Evolutionary conservation across 768 basidiomycete genomes (phyloP), one percentile per base, ranked within the genome.

Genomic region (Boletus vinaceobasis): DNA sequence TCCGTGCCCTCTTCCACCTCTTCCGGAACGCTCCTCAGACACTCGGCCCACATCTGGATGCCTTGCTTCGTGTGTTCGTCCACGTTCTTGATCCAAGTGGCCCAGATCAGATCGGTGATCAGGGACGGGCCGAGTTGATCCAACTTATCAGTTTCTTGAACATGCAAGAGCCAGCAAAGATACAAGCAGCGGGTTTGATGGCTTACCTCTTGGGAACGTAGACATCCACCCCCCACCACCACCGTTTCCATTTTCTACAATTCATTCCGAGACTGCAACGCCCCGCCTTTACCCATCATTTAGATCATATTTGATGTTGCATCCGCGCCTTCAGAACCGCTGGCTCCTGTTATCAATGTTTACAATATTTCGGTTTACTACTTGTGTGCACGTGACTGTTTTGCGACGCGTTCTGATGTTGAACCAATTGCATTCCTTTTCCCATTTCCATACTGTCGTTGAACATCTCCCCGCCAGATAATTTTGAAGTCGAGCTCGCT

Each of bases 1-100:
- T 96, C 82, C 83, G 85, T 29, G 87, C 90, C 7, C 77, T 99
- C 62, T 91, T 98, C 84, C 79, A 86, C 59, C 79, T 98, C 45
- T 93, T 94, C 83, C 81, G 82, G 58, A 81, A 77, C n/a, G 82
- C 87, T 65, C 84, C 89, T 14, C 77, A 82, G 44, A 75, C 81
- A 1, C 79, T 98, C 35, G 78, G 82, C 38, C 84, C 87, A 3
- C 82, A 86, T 75, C 78, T 98, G 65, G 91, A 96, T 65, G 78
- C 79, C 49, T 75, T 99, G 23, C 79, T 98, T 33, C 73, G 75
- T 13, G 85, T 93, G 37, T 97, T 98, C 64, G 83, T 80, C 19
- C 78, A 84, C 66, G 92, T 95, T 36, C 79, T 98, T 48, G 87
- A 93, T 64, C 90, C 91, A 21, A 83, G 64, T 48, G 77, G 72